Evolutionary conservation across 177 flowering plant genomes (phyloP), one percentile per base, ranked within the genome.

Genomic region (Telopea speciosissima): DNA sequence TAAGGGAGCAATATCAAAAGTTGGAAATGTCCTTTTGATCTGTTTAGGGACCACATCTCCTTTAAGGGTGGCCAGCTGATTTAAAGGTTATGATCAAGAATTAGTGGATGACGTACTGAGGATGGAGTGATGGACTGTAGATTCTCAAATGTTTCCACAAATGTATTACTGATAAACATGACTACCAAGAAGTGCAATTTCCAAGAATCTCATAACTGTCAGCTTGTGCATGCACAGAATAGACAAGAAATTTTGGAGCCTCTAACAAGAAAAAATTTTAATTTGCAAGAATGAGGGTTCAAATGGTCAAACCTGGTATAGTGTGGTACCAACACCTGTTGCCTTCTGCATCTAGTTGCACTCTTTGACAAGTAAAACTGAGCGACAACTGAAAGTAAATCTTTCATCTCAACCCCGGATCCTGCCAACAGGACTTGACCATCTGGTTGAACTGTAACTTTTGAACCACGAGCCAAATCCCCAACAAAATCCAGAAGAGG

Each of bases 241-340:
- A 58, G 59, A 5, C n/a, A 54, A 54, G 21, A 54, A 54, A 54
- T 54, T 31, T 54, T 54, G 59, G 49, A 54, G 7, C 59, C 59
- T 54, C 59, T 54, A 58, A 21, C 8, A 19, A 58, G 9, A 19
- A n/a, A n/a, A 19, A n/a, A 21, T 58, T 58, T 58, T 58, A 58
- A 58, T 5, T 58, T 58, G 24, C 23, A 58, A 17, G 23, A 9
- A 42, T 45, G 11, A 24, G 44, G 68, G 25, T 21, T 33, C 24
- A 66, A 66, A 1, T 12, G 14, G 19, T 19, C 69, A 49, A 76
- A 89, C 93, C 93, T 68, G 33, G 61, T 70, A 66, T 80, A 85
- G 45, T 82, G 76, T 3, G 93, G 93, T 36, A 89, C 83, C 36
- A 85, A 78, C 68, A 79, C 5, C 13, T 82, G 67, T 63, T 70